Evolutionary conservation across 2,329 filamentous ascomycete species (phyloP).

Genomic region (Polychaeton citri): DNA sequence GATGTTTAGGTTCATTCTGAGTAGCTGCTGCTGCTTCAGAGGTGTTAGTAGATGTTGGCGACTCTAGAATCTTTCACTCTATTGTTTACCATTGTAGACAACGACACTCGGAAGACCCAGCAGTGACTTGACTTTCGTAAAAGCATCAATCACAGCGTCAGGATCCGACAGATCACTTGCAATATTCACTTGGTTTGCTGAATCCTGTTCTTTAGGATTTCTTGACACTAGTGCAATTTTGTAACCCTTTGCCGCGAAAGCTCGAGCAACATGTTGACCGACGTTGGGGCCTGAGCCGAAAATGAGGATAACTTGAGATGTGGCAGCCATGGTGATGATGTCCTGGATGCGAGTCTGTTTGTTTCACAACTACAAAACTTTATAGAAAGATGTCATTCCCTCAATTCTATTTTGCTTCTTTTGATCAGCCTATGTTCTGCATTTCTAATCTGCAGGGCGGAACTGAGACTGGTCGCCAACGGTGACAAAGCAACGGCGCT

Average conservation of each 20-base stretch:
- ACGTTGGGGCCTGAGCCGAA: conserved; percentile 31
- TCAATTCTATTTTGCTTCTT: no score
- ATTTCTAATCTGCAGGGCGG: no score
- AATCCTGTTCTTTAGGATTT: conserved; percentile 16
- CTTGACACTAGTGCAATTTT: conserved; percentile 27
- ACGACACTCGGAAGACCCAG: conserved; percentile 30
- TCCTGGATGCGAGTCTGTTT: no score
- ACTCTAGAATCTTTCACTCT: conserved; percentile 1
- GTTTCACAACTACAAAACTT: no score
- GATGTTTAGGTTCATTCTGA: conserved; percentile 14
- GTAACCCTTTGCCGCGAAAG: conserved; percentile 30
- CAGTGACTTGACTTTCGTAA: conserved; percentile 23
- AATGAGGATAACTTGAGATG: conserved; percentile 23
- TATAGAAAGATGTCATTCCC: no score
- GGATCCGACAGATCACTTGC: conserved; percentile 25
- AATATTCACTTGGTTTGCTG: conserved; percentile 20
- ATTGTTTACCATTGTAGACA: conserved; percentile 31
- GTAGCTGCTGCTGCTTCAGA: conserved; percentile 11
- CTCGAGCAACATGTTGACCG: conserved; percentile 22
- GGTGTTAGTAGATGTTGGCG: conserved; percentile 2
- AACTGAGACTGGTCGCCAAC: no score
- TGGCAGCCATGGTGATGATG: conserved; percentile 1
- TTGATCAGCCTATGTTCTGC: no score
- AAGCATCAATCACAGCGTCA: conserved; percentile 20
- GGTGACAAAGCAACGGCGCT: no score